phyloP scores from a whole-genome alignment of 495 filamentous ascomycete genomes.

The Oleoguttula mirabilis region DNA sequence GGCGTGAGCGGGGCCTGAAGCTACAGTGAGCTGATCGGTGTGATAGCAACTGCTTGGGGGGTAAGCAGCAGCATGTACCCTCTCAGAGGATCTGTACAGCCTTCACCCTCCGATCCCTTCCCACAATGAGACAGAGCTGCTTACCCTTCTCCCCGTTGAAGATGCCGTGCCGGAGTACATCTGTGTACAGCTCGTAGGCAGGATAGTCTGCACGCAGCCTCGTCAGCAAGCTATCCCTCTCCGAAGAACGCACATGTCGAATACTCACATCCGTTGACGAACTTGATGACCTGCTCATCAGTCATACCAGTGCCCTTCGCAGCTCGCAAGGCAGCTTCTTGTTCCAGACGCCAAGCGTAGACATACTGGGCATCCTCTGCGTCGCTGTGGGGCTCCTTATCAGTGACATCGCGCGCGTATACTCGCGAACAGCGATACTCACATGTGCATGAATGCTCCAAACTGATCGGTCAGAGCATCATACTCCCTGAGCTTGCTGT shows the following conservation, averaged over 20 bases:
- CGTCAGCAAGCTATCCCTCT: too few species aligned
- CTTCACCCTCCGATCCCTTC: conserved; percentile 25
- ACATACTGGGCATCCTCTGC: conserved; percentile 64
- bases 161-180: conserved; percentile 24
- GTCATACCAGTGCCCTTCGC: conserved; percentile 67
- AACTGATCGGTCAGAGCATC: conserved; percentile 60
- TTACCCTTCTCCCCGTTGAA: conserved; percentile 22
- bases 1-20: too few species aligned
- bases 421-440: conserved; percentile 17
- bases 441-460: conserved; percentile 79
- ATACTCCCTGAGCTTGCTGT: conserved; percentile 56
- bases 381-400: conserved; percentile 49
- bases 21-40: too few species aligned
- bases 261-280: conserved; percentile 54
- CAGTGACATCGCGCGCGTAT: not conserved
- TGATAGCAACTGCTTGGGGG: too few species aligned
- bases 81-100: conserved; percentile 10
- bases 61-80: too few species aligned
- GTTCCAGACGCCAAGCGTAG: conserved; percentile 78
- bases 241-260: conserved; percentile 2
- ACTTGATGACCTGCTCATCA: conserved; percentile 51
- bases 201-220: conserved; percentile 53
- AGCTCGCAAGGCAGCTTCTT: conserved; percentile 57
- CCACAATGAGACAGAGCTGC: conserved; percentile 28
- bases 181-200: conserved; percentile 39